A percentile compares a stretch with the other conserved stretches of the same genome.
Evolutionary conservation across 805 yeast genomes (phyloP).

Genomic region (Groenewaldozyma salmanticensis): DNA sequence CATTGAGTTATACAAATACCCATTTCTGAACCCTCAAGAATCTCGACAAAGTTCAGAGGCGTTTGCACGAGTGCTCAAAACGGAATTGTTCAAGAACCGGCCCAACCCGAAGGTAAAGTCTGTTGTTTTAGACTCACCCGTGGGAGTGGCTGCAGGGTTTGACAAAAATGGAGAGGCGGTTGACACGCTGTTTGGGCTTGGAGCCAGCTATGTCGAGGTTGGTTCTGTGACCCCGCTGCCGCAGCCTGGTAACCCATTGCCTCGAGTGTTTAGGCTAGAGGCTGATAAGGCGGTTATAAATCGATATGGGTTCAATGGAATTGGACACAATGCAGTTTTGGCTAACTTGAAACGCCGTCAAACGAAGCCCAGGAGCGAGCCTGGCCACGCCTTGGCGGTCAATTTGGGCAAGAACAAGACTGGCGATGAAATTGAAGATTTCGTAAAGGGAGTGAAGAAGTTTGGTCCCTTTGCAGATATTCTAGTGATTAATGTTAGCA

Average conservation of each 20-base stretch:
- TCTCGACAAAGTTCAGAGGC: slow-evolving; percentile 23
- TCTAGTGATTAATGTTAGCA: slow-evolving; percentile 81
- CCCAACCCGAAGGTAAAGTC: slow-evolving; percentile 21
- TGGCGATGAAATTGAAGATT: slow-evolving; percentile 86
- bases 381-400: slow-evolving; percentile 61
- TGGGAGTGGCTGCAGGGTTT: slow-evolving; percentile 93
- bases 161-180: slow-evolving; percentile 91
- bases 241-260: slow-evolving; percentile 91
- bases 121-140: slow-evolving; percentile 52
- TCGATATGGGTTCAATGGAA: slow-evolving; percentile 90
- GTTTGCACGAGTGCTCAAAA: slow-evolving; percentile 22
- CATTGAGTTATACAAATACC: slow-evolving; percentile 49
- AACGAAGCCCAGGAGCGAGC: slow-evolving; percentile 25
- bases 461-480: slow-evolving; percentile 84
- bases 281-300: slow-evolving; percentile 86
- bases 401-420: slow-evolving; percentile 88
- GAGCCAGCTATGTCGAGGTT: slow-evolving; percentile 84
- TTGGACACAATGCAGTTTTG: slow-evolving; percentile 71
- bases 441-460: slow-evolving; percentile 70
- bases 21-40: slow-evolving; percentile 24
- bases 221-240: slow-evolving; percentile 91
- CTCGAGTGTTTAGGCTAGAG: slow-evolving; percentile 80
- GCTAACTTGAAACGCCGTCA: slow-evolving; percentile 60
- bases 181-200: slow-evolving; percentile 65
- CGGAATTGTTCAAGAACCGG: slow-evolving; percentile 20